phyloP scores from a whole-genome alignment of 139 green algal genomes.

The Marvania coccoides region DNA sequence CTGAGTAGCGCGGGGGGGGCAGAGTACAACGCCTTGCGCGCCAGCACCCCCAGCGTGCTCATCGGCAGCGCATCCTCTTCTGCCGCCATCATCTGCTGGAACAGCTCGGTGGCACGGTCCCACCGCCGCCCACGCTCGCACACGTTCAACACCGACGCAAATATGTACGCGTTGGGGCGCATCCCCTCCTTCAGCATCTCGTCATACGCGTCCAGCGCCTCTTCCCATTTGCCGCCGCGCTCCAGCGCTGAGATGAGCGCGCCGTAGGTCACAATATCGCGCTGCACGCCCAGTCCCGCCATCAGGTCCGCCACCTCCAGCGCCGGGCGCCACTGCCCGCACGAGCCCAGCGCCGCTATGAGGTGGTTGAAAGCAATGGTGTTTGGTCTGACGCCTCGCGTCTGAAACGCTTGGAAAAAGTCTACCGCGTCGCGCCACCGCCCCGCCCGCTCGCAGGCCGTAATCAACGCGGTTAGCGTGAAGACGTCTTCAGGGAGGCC shows the following conservation, averaged over 20 bases:
- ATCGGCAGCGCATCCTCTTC: background rate
- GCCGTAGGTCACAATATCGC: slow-evolving; percentile 69
- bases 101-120: slow-evolving; percentile 31
- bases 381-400: slow-evolving; percentile 37
- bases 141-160: slow-evolving; percentile 32
- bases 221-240: slow-evolving; percentile 22
- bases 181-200: slow-evolving; percentile 5
- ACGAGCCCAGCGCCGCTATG: slow-evolving; percentile 24
- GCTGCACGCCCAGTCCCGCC: slow-evolving; percentile 33
- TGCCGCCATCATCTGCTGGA: slow-evolving; percentile 33
- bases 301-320: slow-evolving; percentile 26
- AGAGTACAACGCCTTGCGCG: slow-evolving; percentile 34
- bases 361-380: slow-evolving; percentile 29
- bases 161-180: slow-evolving; percentile 38
- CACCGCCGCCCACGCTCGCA: slow-evolving; percentile 40
- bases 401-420: slow-evolving; percentile 1
- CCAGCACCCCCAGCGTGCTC: slow-evolving; percentile 23
- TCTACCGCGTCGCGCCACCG: slow-evolving; percentile 15
- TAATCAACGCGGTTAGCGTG: slow-evolving; percentile 77
- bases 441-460: slow-evolving; percentile 11
- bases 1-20: slow-evolving; percentile 28
- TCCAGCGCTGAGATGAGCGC: slow-evolving; percentile 60
- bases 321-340: slow-evolving; percentile 51
- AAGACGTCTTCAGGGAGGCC: slow-evolving; percentile 60
- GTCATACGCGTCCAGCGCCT: slow-evolving; percentile 23